Conservation (phyloP, 2,329 filamentous ascomycete species). For the Onygenales sp. region DNA sequence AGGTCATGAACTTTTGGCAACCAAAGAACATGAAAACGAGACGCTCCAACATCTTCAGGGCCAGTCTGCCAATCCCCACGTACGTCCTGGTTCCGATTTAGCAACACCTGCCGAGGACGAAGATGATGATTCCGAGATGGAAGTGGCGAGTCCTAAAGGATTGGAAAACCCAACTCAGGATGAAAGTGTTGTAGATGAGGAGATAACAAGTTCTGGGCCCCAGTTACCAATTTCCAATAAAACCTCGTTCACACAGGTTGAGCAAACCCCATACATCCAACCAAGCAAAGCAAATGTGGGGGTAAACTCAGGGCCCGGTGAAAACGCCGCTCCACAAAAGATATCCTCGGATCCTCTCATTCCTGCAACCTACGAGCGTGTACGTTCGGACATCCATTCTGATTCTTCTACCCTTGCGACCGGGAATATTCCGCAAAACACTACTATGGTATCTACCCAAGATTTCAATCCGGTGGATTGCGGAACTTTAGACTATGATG, state of each 20-base stretch:
- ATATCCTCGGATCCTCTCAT: conserved; percentile 5
- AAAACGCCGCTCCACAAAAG: neutral
- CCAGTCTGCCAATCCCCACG: neutral
- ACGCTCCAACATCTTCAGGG: neutral
- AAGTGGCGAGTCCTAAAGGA: neutral
- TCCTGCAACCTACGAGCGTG: conserved; percentile 8
- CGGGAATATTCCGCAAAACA: neutral
- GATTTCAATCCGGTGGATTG: neutral
- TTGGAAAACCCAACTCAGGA: neutral
- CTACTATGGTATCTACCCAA: neutral
- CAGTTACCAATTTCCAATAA: neutral
- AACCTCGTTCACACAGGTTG: conserved; percentile 8
- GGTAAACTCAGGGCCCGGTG: no score
- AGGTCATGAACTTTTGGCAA: no score
- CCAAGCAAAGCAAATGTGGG: neutral
- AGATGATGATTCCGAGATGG: conserved; percentile 2
- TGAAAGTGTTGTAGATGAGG: neutral
- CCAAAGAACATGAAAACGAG: neutral
- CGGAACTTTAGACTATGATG: neutral
- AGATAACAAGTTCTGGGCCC: conserved; percentile 4
- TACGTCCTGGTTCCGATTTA: neutral
- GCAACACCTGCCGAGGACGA: neutral
- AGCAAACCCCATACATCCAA: conserved; percentile 5
- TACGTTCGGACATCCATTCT: neutral
- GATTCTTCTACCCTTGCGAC: neutral